Base-by-base conservation (phyloP, 345 rosid genomes). In the sweet orange (Citrus sinensis) region DNA sequence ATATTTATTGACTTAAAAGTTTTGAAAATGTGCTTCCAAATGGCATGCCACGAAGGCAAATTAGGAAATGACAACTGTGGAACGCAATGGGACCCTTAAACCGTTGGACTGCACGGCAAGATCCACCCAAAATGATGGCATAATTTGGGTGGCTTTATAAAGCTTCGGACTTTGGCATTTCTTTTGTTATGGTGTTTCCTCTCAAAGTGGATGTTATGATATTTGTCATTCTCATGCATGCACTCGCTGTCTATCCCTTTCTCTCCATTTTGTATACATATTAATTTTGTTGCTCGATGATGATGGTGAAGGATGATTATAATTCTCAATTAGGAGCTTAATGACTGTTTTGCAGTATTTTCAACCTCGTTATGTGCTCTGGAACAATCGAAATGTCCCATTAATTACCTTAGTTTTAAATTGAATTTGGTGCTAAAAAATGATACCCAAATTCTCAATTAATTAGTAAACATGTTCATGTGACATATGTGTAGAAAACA, bases 101-200 rank as follows among this genome's bases (percentile, higher is more conserved):
- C 80, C 46, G 70, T 49, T 76, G 80, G 82, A 73, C 79, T 19
- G 85, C 82, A 75, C 83, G 79, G 83, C 87, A 75, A 60, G 73
- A 79, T 51, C 51, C 59, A 83, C 64, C 75, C 86, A 49, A 62
- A 76, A 78, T 65, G 42, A 85, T 85, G 75, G 51, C 42, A 29
- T n/a, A 46, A 32, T 40, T 34, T 40, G 17, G 19, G 49, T 6
- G 27, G 34, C 60, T 74, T 58, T 76, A 6, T 29, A 55, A 29
- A 67, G 62, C 27, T 46, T 56, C 63, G 69, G 51, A 29, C 9
- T 35, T 56, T 73, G 59, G 49, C 34, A 71, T 49, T 6, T 25
- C 29, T 42, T 51, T 69, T 25, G 16, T 32, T n/a, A 63, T 7
- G 51, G 51, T 65, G 54, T 55, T 71, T 68, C 22, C 25, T 58